Evolutionary conservation across 139 green algal species (phyloP).

Genomic region (Asterochloris sp.): DNA sequence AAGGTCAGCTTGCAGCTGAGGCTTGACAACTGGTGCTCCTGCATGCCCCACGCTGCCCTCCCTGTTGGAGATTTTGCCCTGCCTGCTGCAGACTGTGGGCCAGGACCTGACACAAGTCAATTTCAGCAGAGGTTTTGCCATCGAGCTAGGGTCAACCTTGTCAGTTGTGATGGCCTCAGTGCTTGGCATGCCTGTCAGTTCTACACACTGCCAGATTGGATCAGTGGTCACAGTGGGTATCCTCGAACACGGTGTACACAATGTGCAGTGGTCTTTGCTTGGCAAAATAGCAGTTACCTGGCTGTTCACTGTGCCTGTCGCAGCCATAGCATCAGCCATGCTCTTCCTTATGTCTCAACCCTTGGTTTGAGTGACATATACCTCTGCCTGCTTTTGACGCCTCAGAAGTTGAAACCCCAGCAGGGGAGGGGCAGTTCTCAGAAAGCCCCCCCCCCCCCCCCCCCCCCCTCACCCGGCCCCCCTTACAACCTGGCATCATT

Average conservation of each 20-base stretch:
- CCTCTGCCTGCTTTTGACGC: background rate
- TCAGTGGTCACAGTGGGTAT: slow-evolving; percentile 33
- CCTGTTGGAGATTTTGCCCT: too few species aligned
- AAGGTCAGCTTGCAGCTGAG: too few species aligned
- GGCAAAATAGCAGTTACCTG: slow-evolving; percentile 18
- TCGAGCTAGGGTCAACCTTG: slow-evolving; percentile 35
- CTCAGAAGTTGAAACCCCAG: background rate
- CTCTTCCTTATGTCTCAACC: background rate
- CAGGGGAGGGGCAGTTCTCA: background rate
- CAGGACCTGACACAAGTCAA: slow-evolving; percentile 34
- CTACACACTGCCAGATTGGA: slow-evolving; percentile 48
- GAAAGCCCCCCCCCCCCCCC: too few species aligned
- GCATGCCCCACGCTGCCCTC: too few species aligned
- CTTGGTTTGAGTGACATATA: background rate
- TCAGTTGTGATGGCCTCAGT: slow-evolving; percentile 30
- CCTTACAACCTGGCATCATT: too few species aligned
- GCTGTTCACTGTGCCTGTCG: slow-evolving; percentile 21
- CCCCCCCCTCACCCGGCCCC: too few species aligned
- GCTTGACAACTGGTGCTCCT: too few species aligned
- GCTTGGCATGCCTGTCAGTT: slow-evolving; percentile 38
- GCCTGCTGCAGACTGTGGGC: slow-evolving; percentile 25
- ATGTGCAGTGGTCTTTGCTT: slow-evolving; percentile 20
- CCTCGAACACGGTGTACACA: slow-evolving; percentile 1
- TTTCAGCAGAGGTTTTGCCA: slow-evolving; percentile 33
- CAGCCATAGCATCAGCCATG: slow-evolving; percentile 5